Conservation (phyloP, 495 filamentous ascomycete species). For the Cercophora scortea region DNA sequence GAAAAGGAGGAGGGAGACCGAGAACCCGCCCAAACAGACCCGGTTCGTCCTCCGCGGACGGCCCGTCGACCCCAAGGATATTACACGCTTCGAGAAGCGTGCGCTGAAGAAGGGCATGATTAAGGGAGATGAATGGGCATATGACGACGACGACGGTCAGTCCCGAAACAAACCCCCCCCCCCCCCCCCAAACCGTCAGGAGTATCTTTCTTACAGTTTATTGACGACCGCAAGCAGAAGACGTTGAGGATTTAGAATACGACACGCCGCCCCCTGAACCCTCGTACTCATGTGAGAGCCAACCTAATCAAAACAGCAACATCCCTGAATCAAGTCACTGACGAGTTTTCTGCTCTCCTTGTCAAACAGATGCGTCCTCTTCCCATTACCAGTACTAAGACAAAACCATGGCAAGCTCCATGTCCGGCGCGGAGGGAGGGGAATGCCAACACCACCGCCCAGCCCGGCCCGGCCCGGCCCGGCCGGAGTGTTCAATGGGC, state of each 20-base stretch:
- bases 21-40: slow-evolving; percentile 21
- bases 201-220: neutral
- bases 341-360: neutral
- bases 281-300: slow-evolving; percentile 9
- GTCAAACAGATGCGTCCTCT: neutral
- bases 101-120: slow-evolving; percentile 22
- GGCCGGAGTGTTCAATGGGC: too few species aligned
- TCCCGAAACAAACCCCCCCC: neutral
- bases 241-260: slow-evolving; percentile 19
- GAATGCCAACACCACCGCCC: too few species aligned
- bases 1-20: slow-evolving; percentile 17
- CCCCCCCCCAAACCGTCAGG: too few species aligned
- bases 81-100: slow-evolving; percentile 28
- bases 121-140: slow-evolving; percentile 8
- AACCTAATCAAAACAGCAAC: too few species aligned
- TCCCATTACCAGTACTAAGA: neutral
- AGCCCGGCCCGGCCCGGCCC: too few species aligned
- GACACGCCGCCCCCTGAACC: slow-evolving; percentile 14
- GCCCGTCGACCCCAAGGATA: slow-evolving; percentile 25
- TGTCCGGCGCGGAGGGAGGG: too few species aligned
- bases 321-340: neutral
- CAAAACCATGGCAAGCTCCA: too few species aligned
- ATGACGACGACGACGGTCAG: slow-evolving; percentile 2
- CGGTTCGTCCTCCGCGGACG: slow-evolving; percentile 24
- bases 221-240: slow-evolving; percentile 8